Evolutionary conservation across 129 eudicot genomes (phyloP).

Genomic region (Flaveria brownii): DNA sequence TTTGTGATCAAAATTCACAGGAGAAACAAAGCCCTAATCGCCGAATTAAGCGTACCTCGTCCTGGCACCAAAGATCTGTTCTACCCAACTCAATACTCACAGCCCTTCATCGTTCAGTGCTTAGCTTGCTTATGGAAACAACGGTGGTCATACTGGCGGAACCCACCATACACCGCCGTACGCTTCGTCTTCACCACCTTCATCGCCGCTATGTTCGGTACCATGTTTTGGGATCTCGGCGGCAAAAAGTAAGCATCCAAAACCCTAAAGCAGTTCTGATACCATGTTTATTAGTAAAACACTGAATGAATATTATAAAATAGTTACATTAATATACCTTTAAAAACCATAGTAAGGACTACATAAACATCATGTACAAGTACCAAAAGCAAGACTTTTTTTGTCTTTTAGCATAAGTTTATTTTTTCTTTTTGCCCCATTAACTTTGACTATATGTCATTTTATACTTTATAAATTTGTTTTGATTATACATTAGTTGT

Average conservation of each 20-base stretch:
- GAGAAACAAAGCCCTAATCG: conserved; percentile 50
- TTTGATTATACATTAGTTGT: too few species aligned
- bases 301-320: too few species aligned
- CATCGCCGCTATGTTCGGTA: conserved; percentile 45
- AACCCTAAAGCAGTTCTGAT: too few species aligned
- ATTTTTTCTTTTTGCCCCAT: too few species aligned
- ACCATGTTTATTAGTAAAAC: too few species aligned
- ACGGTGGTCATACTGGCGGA: conserved; percentile 55
- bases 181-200: conserved; percentile 41
- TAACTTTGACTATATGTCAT: too few species aligned
- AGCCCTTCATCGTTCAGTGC: conserved; percentile 42
- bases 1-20: conserved; percentile 21
- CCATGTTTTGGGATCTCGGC: conserved; percentile 57
- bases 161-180: conserved; percentile 51
- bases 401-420: too few species aligned
- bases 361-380: too few species aligned
- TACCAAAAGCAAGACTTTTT: too few species aligned
- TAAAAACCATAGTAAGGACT: too few species aligned
- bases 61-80: conserved; percentile 41
- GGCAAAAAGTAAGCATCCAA: conserved; percentile 32
- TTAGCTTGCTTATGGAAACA: conserved; percentile 58
- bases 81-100: conserved; percentile 45
- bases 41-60: conserved; percentile 41
- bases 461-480: too few species aligned
- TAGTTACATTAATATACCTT: too few species aligned